Evolutionary conservation across 2,329 filamentous ascomycete genomes (phyloP).

Genomic region (Cryphonectria nitschkei): DNA sequence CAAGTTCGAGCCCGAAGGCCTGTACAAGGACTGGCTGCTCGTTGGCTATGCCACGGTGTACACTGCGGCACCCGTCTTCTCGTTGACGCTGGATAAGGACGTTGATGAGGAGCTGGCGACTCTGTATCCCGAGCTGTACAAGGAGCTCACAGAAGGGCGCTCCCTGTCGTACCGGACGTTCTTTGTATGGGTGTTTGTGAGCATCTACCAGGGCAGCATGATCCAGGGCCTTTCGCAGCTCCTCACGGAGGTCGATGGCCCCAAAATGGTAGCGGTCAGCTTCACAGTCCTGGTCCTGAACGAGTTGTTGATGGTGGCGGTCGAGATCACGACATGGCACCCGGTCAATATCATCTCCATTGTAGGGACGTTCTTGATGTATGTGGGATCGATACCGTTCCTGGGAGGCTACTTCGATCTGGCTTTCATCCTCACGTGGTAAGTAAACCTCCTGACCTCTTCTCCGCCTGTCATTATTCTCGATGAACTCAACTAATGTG

Average conservation of each 20-base stretch:
- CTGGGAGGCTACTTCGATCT: constrained; percentile 90
- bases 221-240: constrained; percentile 95
- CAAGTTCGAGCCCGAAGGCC: constrained; percentile 87
- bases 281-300: constrained; percentile 93
- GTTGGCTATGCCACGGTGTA: constrained; percentile 97
- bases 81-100: constrained; percentile 90
- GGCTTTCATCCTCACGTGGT: constrained; percentile 72
- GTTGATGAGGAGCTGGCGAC: constrained; percentile 93
- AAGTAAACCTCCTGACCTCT: constrained; percentile 39
- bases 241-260: constrained; percentile 75
- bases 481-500: constrained; percentile 31
- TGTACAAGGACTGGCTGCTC: constrained; percentile 96
- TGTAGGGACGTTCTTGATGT: constrained; percentile 80
- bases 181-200: constrained; percentile 94
- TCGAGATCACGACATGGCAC: constrained; percentile 97
- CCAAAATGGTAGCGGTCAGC: constrained; percentile 82
- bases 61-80: constrained; percentile 91
- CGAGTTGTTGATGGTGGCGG: constrained; percentile 95
- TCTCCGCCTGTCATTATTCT: background rate
- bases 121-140: constrained; percentile 95
- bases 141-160: constrained; percentile 88
- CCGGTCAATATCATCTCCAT: constrained; percentile 86
- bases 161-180: constrained; percentile 92
- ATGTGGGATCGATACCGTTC: constrained; percentile 82
- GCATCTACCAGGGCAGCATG: constrained; percentile 91